Base-by-base conservation (phyloP, 805 yeast species). In the Brettanomyces sp. region DNA sequence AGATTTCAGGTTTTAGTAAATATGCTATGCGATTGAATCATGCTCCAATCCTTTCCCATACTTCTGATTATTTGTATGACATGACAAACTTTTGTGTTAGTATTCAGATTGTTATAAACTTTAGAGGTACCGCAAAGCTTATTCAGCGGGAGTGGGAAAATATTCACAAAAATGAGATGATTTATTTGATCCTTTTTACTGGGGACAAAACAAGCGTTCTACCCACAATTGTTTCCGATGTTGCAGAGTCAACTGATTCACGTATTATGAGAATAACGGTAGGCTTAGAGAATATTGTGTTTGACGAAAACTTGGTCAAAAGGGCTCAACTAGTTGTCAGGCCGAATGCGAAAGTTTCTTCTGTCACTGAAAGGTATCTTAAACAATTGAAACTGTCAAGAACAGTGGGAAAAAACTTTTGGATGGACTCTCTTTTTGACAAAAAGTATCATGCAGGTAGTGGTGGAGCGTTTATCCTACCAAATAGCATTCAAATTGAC, bases 21-120 rank as follows among this genome's bases (percentile, higher is more conserved):
- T 39, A 18, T 39, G 42, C 34, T 13, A 23, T 23, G 32, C 33
- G 11, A n/a, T 13, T 39, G 5, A 12, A 28, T 5, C 34, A 22
- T 22, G 34, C 42, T 7, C 40, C 40, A 5, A 12, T 38, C 40
- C 5, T 38, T 38, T 23, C 6, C 23, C 23, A 23, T 8, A 38
- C 25, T 12, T 38, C n/a, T 6, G 6, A 8, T 23, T 12, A 13
- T n/a, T 13, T 23, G 23, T 25, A n/a, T 13, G 34, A 25, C 8
- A 18, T 18, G 21, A 5, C 12, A n/a, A 5, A 9, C 21, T 6
- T n/a, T n/a, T n/a, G n/a, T n/a, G n/a, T n/a, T n/a, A 36, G 36
- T 13, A 24, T 39, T 12, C 46, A 52, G 39, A 39, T 47, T 1
- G 39, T 41, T 8, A 28, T 47, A 3, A 45, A 53, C 4, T 52